Conservation (phyloP, 139 green algal species). For the Chlorella ohadii region DNA sequence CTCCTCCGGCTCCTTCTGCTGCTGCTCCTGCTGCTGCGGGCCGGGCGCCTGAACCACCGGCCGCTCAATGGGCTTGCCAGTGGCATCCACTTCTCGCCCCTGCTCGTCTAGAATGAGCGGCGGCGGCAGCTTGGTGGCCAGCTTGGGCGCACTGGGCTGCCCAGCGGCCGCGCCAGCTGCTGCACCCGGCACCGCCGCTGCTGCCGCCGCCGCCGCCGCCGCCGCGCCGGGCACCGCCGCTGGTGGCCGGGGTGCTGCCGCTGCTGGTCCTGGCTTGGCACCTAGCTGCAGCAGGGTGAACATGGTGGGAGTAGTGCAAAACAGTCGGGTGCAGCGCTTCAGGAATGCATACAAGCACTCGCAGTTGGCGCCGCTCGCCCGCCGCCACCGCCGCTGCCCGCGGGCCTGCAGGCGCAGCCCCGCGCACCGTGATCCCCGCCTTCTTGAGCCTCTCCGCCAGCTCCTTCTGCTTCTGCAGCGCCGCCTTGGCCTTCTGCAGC, state of each 20-base stretch:
- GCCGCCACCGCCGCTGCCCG: not conserved
- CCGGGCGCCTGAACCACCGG: not conserved
- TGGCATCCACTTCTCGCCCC: constrained; percentile 61
- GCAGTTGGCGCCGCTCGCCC: no score
- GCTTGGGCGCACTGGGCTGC: not conserved
- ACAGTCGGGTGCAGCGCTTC: no score
- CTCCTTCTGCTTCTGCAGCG: constrained; percentile 47
- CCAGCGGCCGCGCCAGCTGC: not conserved
- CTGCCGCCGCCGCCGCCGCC: not conserved
- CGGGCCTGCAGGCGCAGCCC: not conserved
- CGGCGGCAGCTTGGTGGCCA: constrained; percentile 26
- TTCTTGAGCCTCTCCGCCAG: constrained; percentile 47
- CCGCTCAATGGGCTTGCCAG: constrained; percentile 28
- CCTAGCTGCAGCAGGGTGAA: not conserved
- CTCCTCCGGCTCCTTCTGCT: constrained; percentile 25
- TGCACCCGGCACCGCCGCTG: not conserved
- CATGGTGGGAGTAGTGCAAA: not conserved
- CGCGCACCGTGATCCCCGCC: constrained; percentile 17
- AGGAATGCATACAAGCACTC: not conserved
- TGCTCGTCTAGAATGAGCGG: constrained; percentile 62
- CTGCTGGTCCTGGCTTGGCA: not conserved
- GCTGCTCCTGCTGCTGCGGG: constrained; percentile 31
- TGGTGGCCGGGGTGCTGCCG: not conserved
- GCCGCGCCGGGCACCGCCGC: not conserved
- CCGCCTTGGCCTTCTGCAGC: constrained; percentile 49